These are phyloP conservation scores for Candida nanaspora DNA, from an alignment of 805 yeast genomes.

Conservation along the genomic window DNA sequence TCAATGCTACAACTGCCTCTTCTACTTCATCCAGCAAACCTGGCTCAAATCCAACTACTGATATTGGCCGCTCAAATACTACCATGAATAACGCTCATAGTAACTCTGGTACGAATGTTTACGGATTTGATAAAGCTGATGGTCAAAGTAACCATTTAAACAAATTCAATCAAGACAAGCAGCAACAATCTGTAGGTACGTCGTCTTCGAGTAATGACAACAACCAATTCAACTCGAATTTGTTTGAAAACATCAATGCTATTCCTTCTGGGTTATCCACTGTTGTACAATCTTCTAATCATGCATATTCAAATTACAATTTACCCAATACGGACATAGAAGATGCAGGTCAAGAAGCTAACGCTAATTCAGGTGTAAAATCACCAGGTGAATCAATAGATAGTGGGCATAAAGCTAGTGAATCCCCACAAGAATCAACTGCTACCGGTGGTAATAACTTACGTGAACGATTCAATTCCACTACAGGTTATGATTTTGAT, in stretches of 20 bases:
- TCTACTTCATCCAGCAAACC: too few species aligned
- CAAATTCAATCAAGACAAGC: too few species aligned
- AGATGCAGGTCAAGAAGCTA: background rate
- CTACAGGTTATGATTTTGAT: constrained; percentile 16
- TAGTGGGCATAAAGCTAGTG: background rate
- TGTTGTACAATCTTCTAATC: constrained; percentile 16
- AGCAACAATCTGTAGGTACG: too few species aligned
- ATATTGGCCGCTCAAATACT: too few species aligned
- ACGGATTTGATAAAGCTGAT: background rate
- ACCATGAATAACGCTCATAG: too few species aligned
- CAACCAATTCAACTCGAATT: constrained; percentile 2
- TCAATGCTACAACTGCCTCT: too few species aligned
- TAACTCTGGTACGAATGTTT: too few species aligned
- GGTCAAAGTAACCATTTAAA: background rate
- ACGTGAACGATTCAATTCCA: background rate
- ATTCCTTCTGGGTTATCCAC: constrained; percentile 27
- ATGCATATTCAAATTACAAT: background rate
- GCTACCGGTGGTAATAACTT: background rate
- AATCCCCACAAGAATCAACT: background rate
- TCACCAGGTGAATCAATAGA: background rate
- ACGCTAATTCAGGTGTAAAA: background rate
- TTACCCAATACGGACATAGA: constrained; percentile 10
- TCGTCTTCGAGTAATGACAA: background rate
- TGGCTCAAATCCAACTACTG: too few species aligned
- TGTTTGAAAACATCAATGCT: constrained; percentile 13